phyloP scores from a whole-genome alignment of 2,329 filamentous ascomycete genomes.

The Trichoderma breve region DNA sequence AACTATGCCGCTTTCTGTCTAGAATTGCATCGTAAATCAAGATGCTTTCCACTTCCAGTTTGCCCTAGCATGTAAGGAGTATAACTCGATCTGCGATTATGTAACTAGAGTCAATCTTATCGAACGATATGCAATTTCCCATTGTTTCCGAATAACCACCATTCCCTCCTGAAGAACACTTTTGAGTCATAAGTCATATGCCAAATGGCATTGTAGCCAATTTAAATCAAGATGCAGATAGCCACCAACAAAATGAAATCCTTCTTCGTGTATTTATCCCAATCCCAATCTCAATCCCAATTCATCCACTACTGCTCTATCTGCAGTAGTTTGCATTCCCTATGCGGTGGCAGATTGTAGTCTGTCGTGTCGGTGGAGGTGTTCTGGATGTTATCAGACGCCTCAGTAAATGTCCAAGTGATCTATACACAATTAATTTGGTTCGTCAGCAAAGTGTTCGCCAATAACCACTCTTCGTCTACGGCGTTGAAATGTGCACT shows the following conservation, averaged over 20 bases:
- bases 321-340: neutral
- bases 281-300: neutral
- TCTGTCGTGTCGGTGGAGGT: neutral
- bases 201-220: neutral
- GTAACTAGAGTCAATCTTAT: neutral
- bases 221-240: neutral
- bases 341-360: neutral
- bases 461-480: neutral
- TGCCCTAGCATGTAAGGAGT: neutral
- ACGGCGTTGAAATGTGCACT: neutral
- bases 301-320: neutral
- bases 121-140: neutral
- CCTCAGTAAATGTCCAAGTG: neutral
- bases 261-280: neutral
- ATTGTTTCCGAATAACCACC: neutral
- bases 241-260: neutral
- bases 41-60: neutral
- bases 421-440: neutral
- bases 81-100: neutral
- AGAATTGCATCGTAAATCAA: neutral
- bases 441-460: neutral
- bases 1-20: slow-evolving; percentile 2
- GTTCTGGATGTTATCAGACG: neutral
- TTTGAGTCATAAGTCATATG: neutral
- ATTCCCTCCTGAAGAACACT: neutral